phyloP scores from a whole-genome alignment of 208 protist species.

The Vickermania ingenoplastis region DNA sequence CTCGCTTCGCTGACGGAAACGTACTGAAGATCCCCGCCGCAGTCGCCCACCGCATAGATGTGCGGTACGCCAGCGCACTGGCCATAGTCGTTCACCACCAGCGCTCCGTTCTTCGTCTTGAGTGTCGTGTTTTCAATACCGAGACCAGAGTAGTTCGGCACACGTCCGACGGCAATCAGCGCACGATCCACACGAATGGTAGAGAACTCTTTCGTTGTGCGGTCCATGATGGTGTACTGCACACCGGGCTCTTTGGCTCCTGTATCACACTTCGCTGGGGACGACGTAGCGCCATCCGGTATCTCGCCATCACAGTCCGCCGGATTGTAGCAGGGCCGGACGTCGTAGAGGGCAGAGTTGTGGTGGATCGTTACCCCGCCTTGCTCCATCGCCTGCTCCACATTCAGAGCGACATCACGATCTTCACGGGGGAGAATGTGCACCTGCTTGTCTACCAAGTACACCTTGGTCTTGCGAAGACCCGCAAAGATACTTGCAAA shows the following conservation, averaged over 20 bases:
- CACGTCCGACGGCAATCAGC: conserved; percentile 50
- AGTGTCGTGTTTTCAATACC: conserved; percentile 48
- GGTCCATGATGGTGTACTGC: conserved; percentile 69
- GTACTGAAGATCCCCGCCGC: conserved; percentile 24
- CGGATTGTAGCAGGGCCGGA: conserved; percentile 30
- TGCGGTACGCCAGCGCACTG: conserved; percentile 26
- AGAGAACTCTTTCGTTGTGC: conserved; percentile 30
- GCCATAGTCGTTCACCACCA: conserved; percentile 42
- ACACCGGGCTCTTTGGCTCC: conserved; percentile 27
- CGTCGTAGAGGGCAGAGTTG: conserved; percentile 60
- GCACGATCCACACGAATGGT: conserved; percentile 67
- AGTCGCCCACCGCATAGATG: conserved; percentile 68
- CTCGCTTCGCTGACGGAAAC: conserved; percentile 58
- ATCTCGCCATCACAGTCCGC: not conserved
- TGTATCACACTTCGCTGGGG: no score
- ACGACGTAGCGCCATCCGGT: no score
- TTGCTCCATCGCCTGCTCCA: conserved; percentile 29
- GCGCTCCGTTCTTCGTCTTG: conserved; percentile 21
- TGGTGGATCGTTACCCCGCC: conserved; percentile 57
- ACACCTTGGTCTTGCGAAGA: conserved; percentile 65
- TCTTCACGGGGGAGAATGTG: conserved; percentile 68
- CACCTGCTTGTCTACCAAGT: conserved; percentile 50
- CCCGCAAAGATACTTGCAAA: conserved; percentile 62
- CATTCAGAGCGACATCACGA: conserved; percentile 34
- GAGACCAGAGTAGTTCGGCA: conserved; percentile 49